These are phyloP conservation scores for Aspergillus sp. DNA, from an alignment of 2,329 filamentous ascomycete genomes.

Conservation along the genomic window DNA sequence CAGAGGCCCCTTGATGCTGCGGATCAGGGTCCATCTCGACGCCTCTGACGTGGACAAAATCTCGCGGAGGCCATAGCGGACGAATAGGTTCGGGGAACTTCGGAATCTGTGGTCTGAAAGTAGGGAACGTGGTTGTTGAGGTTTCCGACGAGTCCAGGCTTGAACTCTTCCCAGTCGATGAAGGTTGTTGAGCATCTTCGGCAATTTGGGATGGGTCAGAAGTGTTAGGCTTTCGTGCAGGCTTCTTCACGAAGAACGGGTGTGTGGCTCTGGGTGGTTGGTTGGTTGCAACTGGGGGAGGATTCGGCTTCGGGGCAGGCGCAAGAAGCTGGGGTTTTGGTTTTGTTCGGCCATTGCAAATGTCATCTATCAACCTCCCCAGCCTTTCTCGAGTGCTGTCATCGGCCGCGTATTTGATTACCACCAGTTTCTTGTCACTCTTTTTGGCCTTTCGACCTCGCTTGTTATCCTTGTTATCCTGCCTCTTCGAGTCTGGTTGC, in stretches of 20 bases:
- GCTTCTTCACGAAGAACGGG: conserved; percentile 61
- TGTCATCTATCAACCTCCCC: conserved; percentile 55
- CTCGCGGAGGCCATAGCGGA: conserved; percentile 33
- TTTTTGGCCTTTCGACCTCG: conserved; percentile 27
- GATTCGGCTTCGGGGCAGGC: conserved; percentile 8
- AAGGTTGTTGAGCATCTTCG: no score
- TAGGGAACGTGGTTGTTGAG: background rate
- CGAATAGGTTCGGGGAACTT: conserved; percentile 26
- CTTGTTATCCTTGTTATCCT: conserved; percentile 24
- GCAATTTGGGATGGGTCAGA: background rate
- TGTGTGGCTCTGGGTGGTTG: conserved; percentile 46
- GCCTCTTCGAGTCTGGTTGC: conserved; percentile 11
- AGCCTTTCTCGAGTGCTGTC: conserved; percentile 40
- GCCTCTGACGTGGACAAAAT: conserved; percentile 46
- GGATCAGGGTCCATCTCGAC: background rate
- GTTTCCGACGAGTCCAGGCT: conserved; percentile 2
- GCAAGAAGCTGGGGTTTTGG: conserved; percentile 10
- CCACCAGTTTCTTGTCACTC: conserved; percentile 36
- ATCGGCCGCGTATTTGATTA: conserved; percentile 53
- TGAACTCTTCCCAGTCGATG: background rate
- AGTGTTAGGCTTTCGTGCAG: conserved; percentile 19
- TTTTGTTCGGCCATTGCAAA: conserved; percentile 43
- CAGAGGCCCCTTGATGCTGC: background rate
- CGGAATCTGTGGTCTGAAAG: conserved; percentile 13
- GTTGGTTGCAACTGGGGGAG: conserved; percentile 3